Percentiles rank a stretch among this genome's conserved stretches.
These are phyloP conservation scores for Neurospora intermedia DNA, from an alignment of 495 filamentous ascomycete genomes.

Conservation along the genomic window DNA sequence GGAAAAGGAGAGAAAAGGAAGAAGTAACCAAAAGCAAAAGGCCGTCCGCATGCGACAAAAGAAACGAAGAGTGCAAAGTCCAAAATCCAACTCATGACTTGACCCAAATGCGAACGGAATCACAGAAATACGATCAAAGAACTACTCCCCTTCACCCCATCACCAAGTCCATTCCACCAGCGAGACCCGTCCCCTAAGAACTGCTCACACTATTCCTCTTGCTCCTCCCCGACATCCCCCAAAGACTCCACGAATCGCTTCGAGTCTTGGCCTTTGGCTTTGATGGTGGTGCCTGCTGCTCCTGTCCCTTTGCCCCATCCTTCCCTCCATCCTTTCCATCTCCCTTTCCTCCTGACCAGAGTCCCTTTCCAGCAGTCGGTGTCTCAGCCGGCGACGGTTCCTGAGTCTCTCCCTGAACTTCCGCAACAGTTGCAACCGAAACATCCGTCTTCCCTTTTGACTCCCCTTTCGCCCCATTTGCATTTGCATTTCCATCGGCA, in stretches of 20 bases:
- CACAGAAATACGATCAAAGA: too few species aligned
- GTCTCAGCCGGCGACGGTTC: background rate
- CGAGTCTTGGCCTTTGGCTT: background rate
- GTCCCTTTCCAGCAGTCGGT: background rate
- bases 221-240: background rate
- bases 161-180: background rate
- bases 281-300: background rate
- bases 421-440: background rate
- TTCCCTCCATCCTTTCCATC: background rate
- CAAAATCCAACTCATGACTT: background rate
- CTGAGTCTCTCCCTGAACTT: background rate
- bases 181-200: background rate
- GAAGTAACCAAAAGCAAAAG: background rate
- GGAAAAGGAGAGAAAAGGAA: background rate
- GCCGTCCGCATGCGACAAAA: background rate
- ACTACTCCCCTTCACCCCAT: too few species aligned
- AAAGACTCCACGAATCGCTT: slow-evolving; percentile 1
- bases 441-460: background rate
- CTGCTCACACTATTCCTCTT: background rate
- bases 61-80: background rate
- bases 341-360: background rate
- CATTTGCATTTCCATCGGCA: background rate
- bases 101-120: too few species aligned
- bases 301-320: background rate
- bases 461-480: background rate